Base-by-base conservation (phyloP, 768 basidiomycete genomes). In the Neoboletus brunneissimus region DNA sequence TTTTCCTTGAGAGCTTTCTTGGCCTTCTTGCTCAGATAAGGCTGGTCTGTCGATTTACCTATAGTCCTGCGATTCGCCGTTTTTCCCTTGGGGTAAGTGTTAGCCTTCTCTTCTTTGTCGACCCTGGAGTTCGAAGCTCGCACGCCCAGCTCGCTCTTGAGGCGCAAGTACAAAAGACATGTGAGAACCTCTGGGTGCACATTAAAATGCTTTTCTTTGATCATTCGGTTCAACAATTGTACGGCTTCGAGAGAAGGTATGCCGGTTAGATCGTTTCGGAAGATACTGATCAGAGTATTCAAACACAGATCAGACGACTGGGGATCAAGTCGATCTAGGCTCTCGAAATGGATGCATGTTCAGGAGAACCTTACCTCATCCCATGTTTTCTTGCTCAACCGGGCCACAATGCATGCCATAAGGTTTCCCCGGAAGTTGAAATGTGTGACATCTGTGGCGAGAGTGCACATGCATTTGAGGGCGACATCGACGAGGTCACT, bases 391-490 rank as follows among this genome's bases (percentile, higher is more conserved):
- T 83, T 85, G 69, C 94, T 94, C 46, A 98, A 72, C 15, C 84
- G 83, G 48, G 87, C 85, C 23, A 98, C 85, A 55, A 98, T 77
- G 48, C 88, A 87, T 57, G 85, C 86, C 84, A 97, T 92, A 63
- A 99, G 81, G 75, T 98, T 97, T 61, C 84, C 79, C 44, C 91
- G 85, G 72, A 98, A 98, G 76, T 98, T 99, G 84, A 99, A 99
- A 74, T 98, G 94, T 15, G 92, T 89, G 58, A 86, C 84, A 67
- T 92, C 87, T 20, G 81, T 79, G 25, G 94, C 76, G 43, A 98
- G 79, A 6, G 87, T 87, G 73, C 94, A 95, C 81, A 98, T 88
- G 73, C 88, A 92, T 67, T 83, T 87, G 51, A 98, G 78, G 47
- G 88, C 83, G 10, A 86, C 72, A 51, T 87, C 84, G 25, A 84